A percentile compares a stretch with the other conserved stretches of the same genome.
Evolutionary conservation across 2,329 filamentous ascomycete genomes (phyloP).

Genomic region (Cyphellophora attinorum): DNA sequence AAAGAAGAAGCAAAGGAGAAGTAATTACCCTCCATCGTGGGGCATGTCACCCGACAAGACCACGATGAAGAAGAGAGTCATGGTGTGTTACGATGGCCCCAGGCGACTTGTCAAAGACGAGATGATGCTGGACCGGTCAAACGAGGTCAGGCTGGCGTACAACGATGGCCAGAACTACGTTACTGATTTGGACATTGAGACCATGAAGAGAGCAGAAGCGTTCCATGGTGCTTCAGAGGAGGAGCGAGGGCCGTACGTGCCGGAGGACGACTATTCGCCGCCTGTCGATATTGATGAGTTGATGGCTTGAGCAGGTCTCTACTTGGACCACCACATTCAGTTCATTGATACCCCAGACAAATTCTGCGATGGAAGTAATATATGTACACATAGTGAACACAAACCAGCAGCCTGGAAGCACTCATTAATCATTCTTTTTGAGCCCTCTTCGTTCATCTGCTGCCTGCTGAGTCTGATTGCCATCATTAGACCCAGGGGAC

Average conservation of each 20-base stretch:
- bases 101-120: conserved; percentile 93
- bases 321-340: too few relatives aligned
- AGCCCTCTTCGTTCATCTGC: too few relatives aligned
- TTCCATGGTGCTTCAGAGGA: conserved; percentile 71
- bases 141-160: conserved; percentile 81
- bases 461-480: too few relatives aligned
- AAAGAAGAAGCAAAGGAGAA: conserved; percentile 76
- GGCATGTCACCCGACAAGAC: conserved; percentile 86
- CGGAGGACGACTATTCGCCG: conserved; percentile 8
- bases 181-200: conserved; percentile 88
- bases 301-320: too few relatives aligned
- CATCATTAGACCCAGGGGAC: too few relatives aligned
- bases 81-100: conserved; percentile 83
- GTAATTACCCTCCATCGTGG: conserved; percentile 90
- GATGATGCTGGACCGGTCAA: conserved; percentile 94
- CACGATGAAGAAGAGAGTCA: conserved; percentile 95
- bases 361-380: too few relatives aligned
- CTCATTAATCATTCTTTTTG: too few relatives aligned
- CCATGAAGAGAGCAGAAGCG: conserved; percentile 75
- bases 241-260: conserved; percentile 76
- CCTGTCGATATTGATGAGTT: conserved; percentile 24
- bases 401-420: too few relatives aligned
- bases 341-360: too few relatives aligned
- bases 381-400: too few relatives aligned
- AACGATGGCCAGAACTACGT: conserved; percentile 70